Base-by-base conservation (phyloP, 257 asterid species). In the Dorcoceras hygrometricum region DNA sequence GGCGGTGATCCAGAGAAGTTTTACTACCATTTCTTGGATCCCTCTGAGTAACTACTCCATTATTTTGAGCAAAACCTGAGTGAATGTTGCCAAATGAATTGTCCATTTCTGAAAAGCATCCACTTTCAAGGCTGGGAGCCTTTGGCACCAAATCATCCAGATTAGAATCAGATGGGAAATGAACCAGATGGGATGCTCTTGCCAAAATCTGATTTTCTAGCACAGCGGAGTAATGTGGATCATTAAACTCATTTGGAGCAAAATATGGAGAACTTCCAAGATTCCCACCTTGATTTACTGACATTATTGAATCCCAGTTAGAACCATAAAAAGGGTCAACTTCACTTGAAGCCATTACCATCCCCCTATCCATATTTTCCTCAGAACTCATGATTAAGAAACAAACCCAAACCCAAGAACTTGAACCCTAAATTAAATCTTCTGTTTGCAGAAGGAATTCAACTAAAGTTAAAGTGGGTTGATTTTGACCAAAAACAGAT, bases 271-370 rank as follows among this genome's bases (percentile, higher is more conserved):
- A 78, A 63, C 77, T 80, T 68, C 76, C 81, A 60, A 79, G 81
- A 72, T 62, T 72, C 36, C 79, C 87, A 66, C 80, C 77, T 67
- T 78, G 85, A 80, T 77, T 81, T 66, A 84, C 22, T 31, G 97
- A 81, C 59, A 75, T 73, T 25, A 83, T 71, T 55, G 93, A 86
- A 81, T 85, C 91, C 96, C 95, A 89, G 50, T 79, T 76, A 79
- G 89, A 76, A 24, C 79, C 85, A 73, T 79, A 81, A 79, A 81
- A 85, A 63, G 82, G 76, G 67, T 79, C 82, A 31, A 67, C 71
- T 70, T 73, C 81, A 26, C 62, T 65, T 48, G 81, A 63, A 26
- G 77, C 65, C 70, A 76, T 70, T 51, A 69, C 73, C 75, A 73
- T 62, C 43, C 64, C 78, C 78, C 82, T 68, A 71, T 75, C 84